Conservation (phyloP, 2,329 filamentous ascomycete genomes). For the Aspergillus luchuensis region DNA sequence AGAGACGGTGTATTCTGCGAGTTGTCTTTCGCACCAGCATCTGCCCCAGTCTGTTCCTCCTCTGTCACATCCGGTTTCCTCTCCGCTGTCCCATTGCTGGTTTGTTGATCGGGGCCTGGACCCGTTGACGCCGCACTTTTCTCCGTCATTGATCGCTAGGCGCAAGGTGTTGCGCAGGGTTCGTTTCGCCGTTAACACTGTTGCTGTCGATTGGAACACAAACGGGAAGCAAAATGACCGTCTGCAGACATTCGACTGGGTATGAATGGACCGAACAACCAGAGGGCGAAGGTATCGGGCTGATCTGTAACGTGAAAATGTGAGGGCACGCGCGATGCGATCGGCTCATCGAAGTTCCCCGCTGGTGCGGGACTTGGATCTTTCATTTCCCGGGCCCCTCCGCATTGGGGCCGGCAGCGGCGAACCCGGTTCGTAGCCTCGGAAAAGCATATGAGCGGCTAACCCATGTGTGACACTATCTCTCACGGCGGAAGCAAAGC, state of each 20-base stretch:
- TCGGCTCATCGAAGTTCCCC: slow-evolving; percentile 22
- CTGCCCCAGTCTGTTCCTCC: slow-evolving; percentile 28
- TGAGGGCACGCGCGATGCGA: slow-evolving; percentile 21
- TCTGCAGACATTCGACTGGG: slow-evolving; percentile 31
- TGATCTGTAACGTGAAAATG: slow-evolving; percentile 14
- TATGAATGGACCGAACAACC: slow-evolving; percentile 2
- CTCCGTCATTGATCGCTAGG: slow-evolving; percentile 33
- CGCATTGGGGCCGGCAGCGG: slow-evolving; percentile 21
- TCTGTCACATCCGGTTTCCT: slow-evolving; percentile 23
- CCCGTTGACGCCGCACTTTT: slow-evolving; percentile 28
- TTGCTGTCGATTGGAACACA: slow-evolving; percentile 22
- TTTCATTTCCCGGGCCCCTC: slow-evolving; percentile 26
- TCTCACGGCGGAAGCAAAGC: too few species aligned
- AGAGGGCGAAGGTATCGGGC: slow-evolving; percentile 12
- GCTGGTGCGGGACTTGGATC: slow-evolving; percentile 21
- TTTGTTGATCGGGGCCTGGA: slow-evolving; percentile 28
- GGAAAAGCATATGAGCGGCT: slow-evolving; percentile 4
- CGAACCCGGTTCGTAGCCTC: slow-evolving; percentile 6
- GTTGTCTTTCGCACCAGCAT: slow-evolving; percentile 34
- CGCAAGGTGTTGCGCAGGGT: slow-evolving; percentile 29
- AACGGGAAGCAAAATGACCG: slow-evolving; percentile 25
- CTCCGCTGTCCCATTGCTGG: slow-evolving; percentile 32
- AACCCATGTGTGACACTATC: neutral
- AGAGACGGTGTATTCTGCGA: slow-evolving; percentile 27
- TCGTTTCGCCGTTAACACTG: slow-evolving; percentile 19